Conservation (phyloP, 345 rosid genomes). For the Triadica sebifera region DNA sequence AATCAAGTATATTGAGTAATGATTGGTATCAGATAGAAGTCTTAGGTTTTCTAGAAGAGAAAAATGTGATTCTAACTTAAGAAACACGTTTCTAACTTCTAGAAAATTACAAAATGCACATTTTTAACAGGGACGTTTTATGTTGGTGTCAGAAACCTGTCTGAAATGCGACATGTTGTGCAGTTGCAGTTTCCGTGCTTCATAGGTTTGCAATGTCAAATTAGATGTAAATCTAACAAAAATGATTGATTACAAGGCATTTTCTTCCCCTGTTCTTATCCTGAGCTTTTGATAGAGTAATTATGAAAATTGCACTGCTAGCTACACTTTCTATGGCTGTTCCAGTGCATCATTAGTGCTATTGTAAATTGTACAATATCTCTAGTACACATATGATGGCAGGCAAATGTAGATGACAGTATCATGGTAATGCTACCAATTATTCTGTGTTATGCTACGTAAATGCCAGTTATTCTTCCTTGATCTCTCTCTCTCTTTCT, state of each 20-base stretch:
- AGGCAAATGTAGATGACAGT: background rate
- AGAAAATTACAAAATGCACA: too few relatives aligned
- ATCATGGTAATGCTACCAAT: background rate
- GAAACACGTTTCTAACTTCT: too few relatives aligned
- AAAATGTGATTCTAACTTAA: too few relatives aligned
- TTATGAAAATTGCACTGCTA: background rate
- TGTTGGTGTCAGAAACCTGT: too few relatives aligned
- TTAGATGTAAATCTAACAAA: background rate
- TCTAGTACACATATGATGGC: background rate
- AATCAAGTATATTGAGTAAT: too few relatives aligned
- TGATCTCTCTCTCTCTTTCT: background rate
- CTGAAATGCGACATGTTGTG: too few relatives aligned
- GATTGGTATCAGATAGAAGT: too few relatives aligned
- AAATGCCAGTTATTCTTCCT: background rate
- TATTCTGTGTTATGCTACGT: background rate
- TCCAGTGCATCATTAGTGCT: background rate
- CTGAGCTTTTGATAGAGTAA: background rate
- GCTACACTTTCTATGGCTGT: background rate
- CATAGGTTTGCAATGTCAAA: background rate
- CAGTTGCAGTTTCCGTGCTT: too few relatives aligned
- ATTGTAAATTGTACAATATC: background rate
- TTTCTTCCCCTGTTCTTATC: background rate
- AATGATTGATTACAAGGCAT: background rate
- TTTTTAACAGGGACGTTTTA: too few relatives aligned
- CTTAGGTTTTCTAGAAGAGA: too few relatives aligned